These are phyloP conservation scores for Sarocladium kiliense DNA, from an alignment of 2,329 filamentous ascomycete genomes.

Conservation along the genomic window DNA sequence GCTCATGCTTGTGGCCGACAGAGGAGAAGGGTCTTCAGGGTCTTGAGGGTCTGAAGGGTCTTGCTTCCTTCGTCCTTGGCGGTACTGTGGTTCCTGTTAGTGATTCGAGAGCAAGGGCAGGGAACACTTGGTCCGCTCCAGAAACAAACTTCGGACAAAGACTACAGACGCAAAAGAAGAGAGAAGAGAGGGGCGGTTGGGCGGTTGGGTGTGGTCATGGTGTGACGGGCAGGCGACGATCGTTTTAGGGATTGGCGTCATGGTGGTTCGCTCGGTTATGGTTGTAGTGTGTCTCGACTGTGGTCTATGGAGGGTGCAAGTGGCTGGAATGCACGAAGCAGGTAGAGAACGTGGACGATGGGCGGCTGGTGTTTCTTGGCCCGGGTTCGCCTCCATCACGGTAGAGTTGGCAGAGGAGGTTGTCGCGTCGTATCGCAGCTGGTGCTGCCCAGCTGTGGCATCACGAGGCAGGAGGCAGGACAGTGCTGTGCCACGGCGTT, in stretches of 20 bases:
- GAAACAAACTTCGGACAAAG: not conserved
- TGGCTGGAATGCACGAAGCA: not conserved
- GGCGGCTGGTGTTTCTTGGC: not conserved
- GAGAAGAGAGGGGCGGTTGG: not conserved
- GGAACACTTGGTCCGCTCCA: not conserved
- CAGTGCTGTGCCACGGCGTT: not conserved
- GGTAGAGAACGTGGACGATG: not conserved
- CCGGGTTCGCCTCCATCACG: not conserved
- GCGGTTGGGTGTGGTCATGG: not conserved
- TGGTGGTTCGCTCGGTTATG: not conserved
- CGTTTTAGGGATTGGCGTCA: not conserved
- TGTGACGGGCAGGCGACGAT: conserved; percentile 1
- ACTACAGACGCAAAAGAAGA: not conserved
- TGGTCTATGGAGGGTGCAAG: not conserved
- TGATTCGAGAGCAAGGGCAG: too few species aligned
- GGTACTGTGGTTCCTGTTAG: not conserved
- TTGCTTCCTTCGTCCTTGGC: not conserved
- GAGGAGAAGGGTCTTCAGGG: conserved; percentile 4
- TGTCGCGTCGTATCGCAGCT: too few species aligned
- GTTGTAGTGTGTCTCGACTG: not conserved
- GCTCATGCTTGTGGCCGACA: not conserved
- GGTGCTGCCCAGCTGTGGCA: too few species aligned
- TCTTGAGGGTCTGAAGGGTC: not conserved
- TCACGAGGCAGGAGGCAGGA: not conserved
- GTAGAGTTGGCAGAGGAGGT: not conserved